A percentile compares a stretch with the other conserved stretches of the same genome.
These are phyloP conservation scores for Rhodosporidiobolus odoratus DNA, from an alignment of 768 basidiomycete genomes.

Conservation along the genomic window DNA sequence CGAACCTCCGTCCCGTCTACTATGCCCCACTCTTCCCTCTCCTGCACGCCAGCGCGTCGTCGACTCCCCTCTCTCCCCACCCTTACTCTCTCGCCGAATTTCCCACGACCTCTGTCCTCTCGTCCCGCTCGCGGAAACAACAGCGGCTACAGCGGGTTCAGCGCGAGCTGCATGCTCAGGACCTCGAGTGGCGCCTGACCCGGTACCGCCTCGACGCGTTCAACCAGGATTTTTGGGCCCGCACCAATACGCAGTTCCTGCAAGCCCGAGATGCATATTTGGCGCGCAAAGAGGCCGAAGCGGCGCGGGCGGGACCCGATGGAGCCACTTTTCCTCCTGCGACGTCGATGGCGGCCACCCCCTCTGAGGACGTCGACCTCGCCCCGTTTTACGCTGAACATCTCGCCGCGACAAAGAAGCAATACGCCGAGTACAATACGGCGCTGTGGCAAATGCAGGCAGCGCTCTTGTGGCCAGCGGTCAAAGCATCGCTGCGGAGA, in stretches of 20 bases:
- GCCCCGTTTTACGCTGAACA: slow-evolving; percentile 29
- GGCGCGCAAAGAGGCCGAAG: slow-evolving; percentile 6
- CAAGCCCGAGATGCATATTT: slow-evolving; percentile 18
- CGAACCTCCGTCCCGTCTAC: slow-evolving; percentile 41
- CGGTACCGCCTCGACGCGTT: slow-evolving; percentile 37
- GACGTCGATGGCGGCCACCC: slow-evolving; percentile 1
- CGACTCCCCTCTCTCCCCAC: slow-evolving; percentile 22
- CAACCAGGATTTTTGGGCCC: slow-evolving; percentile 39
- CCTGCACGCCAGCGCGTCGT: neutral
- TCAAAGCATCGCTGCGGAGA: slow-evolving; percentile 21
- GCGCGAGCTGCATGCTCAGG: slow-evolving; percentile 21
- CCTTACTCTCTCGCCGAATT: slow-evolving; percentile 42
- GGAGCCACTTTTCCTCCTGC: slow-evolving; percentile 8
- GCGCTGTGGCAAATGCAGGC: slow-evolving; percentile 33
- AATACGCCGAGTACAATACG: slow-evolving; percentile 33
- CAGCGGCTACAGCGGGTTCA: neutral
- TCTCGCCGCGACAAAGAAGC: slow-evolving; percentile 11
- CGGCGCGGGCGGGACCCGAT: neutral
- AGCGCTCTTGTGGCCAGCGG: slow-evolving; percentile 27
- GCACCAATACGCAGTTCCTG: slow-evolving; percentile 34
- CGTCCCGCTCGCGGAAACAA: neutral
- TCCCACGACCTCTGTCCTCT: slow-evolving; percentile 19
- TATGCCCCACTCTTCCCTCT: slow-evolving; percentile 37
- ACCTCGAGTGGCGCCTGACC: slow-evolving; percentile 38
- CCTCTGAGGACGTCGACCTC: slow-evolving; percentile 23